Evolutionary conservation across 225 moss, liverwort and hornwort genomes (phyloP), one percentile per base, ranked within the genome.

Genomic region (Marchantia polymorpha): DNA sequence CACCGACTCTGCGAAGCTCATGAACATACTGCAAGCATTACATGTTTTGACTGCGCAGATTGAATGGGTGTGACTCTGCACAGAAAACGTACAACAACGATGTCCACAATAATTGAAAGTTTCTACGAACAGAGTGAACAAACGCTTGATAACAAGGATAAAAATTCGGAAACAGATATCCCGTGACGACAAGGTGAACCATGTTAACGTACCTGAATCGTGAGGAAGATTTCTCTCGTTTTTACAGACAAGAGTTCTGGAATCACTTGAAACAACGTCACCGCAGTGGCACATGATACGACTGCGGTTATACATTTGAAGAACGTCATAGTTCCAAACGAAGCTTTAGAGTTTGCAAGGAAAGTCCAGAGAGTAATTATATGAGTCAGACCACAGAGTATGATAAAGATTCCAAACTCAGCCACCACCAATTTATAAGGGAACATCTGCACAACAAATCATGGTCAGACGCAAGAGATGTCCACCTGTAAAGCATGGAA

Each of bases 381-480:
- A 77, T 92, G 92, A 9, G 94, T 91, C 83, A 94, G 81, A 50
- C 92, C 92, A 74, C 91, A 92, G 55, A 92, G 88, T 50, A 92
- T 87, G 54, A 94, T 91, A 84, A 94, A 94, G 52, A 87, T 83
- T 64, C 91, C 86, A 69, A 94, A 94, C 69, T 90, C 87, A 78
- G 84, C 92, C 69, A 94, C 90, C 23, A 94, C 91, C 94, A 92
- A 92, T 75, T 90, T 92, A 76, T 91, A 92, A 30, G 92, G 94
- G 27, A 92, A 94, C 13, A 94, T 91, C 91, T 92, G 91, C 81
- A 86, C 69, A 55, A 78, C 54, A n/a, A 81, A n/a, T 26, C 59
- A 75, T 17, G 61, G 6, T 25, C 7, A 48, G 1, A n/a, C 67
- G 31, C 31, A 67, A 30, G 31, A 30, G 29, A 67, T 67, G 67